Evolutionary conservation across 768 basidiomycete species (phyloP), one percentile per base, ranked within the genome.

Genomic region (Leccinum broughii): DNA sequence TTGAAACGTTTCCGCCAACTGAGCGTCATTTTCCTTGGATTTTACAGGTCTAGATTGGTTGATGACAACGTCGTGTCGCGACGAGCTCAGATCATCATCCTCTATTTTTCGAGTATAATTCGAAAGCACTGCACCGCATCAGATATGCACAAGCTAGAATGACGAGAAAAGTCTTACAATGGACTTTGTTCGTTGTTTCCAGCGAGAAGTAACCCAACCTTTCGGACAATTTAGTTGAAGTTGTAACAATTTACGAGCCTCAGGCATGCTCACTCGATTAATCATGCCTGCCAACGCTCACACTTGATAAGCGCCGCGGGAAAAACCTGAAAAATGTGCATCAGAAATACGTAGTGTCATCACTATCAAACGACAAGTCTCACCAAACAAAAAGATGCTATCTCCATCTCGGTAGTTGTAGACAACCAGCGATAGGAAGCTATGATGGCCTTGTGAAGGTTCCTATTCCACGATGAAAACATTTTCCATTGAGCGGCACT

Each of bases 231-330:
- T 44, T 46, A 37, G n/a, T 28, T 17, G 14, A 44, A 32, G 34
- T 7, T 7, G 2, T 5, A 4, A 28, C 3, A 22, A 6, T 1
- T 2, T 28, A 7, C 13, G 11, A 3, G n/a, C 10, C 32, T 32
- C 10, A 48, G 49, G 30, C n/a, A 49, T 17, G 4, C 71, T 55
- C 54, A 77, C 81, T 55, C 59, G 70, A n/a, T 75, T 57, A 20
- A 80, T 78, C 80, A 81, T 80, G 24, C 69, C 80, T 3, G 80
- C 76, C 46, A 81, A 54, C 1, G 69, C 75, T 30, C 80, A 73
- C 3, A 75, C 77, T 64, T 80, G 80, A 61, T 79, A 81, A n/a
- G 79, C 81, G 7, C 80, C 80, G 20, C 80, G 77, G 2, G 80
- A 81, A 62, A 78, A 81, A 3, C 80, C 80, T 81, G 39, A 8